Evolutionary conservation across 163 green algal genomes (phyloP).

Genomic region (Scenedesmus sp.): DNA sequence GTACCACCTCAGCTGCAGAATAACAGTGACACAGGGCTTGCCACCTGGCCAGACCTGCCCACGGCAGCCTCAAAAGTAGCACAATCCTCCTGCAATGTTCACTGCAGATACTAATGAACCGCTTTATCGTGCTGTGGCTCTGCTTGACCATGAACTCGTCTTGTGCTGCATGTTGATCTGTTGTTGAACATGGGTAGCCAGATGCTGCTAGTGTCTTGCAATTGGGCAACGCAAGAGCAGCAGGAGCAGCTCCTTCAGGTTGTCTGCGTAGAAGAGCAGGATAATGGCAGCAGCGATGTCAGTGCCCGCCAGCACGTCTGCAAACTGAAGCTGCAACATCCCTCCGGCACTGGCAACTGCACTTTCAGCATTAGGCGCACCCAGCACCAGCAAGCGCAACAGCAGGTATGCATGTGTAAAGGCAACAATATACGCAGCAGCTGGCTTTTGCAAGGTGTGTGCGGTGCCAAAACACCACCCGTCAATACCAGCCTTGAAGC

Average conservation of each 20-base stretch:
- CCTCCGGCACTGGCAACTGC: background rate
- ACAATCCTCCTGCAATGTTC: background rate
- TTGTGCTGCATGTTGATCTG: background rate
- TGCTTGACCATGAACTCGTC: background rate
- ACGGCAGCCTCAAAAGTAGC: background rate
- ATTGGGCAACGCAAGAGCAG: background rate
- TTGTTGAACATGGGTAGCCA: background rate
- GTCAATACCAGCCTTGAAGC: background rate
- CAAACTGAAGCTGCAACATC: slow-evolving; percentile 3
- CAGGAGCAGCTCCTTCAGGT: background rate
- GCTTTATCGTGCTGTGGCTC: background rate
- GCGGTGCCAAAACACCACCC: background rate
- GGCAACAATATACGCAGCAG: background rate
- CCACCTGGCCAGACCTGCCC: background rate
- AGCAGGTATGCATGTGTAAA: background rate
- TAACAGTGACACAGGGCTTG: slow-evolving; percentile 1
- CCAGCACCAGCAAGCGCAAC: background rate
- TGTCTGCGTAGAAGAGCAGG: background rate
- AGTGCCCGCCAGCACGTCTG: background rate
- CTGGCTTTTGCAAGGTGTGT: background rate
- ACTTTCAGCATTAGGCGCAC: background rate
- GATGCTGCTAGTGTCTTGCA: background rate
- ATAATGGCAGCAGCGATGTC: background rate
- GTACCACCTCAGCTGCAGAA: background rate
- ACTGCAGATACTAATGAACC: background rate